Evolutionary conservation across 495 filamentous ascomycete species (phyloP), one percentile per base, ranked within the genome.

Genomic region (Aspergillus mulundensis): DNA sequence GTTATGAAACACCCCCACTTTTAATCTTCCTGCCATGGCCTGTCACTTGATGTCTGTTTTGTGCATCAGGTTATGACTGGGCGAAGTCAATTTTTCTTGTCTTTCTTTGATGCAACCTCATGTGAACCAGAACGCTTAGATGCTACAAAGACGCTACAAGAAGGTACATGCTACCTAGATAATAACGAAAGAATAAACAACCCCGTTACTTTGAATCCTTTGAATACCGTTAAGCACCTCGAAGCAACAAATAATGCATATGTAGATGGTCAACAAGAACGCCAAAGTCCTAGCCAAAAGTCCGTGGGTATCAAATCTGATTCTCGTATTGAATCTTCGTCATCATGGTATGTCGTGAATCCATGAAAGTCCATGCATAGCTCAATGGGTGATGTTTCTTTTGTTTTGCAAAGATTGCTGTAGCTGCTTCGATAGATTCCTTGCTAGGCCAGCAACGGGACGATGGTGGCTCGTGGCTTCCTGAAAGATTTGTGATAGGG

Each of bases 391-490:
- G 11, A n/a, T 23, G 16, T 12, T 32, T 44, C 5, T 56, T 38
- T 56, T 58, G n/a, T 54, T 60, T 36, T 65, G 64, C 42, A 64
- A 47, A 18, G 39, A 40, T 34, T 42, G 25, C 20, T 65, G 57
- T 24, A 69, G 39, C 34, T 55, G 58, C 39, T 56, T 43, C 19
- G 61, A 66, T 16, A 69, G 32, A 23, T 57, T 60, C 40, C 55
- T 57, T 19, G 64, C 56, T 42, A 59, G 32, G 11, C 58, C 34
- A 12, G 49, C 59, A 11, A 71, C 54, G n/a, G 59, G 54, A 16
- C 49, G 60, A 51, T 76, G 72, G 57, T 67, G 65, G 40, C 50
- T 65, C 32, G 60, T 60, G 58, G 62, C 66, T 54, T 53, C 57
- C 44, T 66, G 64, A 62, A 72, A 64, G 50, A 59, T 28, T 23